Base-by-base conservation (phyloP, 2,329 filamentous ascomycete species). In the Simplicillium aogashimaense region DNA sequence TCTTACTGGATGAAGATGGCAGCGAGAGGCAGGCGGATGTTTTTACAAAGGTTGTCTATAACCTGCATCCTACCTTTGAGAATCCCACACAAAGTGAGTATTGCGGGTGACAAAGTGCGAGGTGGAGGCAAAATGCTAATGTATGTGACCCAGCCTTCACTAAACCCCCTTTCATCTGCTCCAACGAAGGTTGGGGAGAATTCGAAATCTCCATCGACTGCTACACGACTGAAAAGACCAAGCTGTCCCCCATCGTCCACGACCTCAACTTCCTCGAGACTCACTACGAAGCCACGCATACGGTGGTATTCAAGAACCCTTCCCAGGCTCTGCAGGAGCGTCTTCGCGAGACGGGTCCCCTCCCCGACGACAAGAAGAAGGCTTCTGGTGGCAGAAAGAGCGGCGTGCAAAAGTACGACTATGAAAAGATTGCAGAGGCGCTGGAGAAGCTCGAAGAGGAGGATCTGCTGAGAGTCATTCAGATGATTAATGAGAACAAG, bases 401-500 rank as follows among this genome's bases (percentile, higher is more conserved):
- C 72, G 85, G 84, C 62, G 78, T 80, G 58, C 76, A 83, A 50
- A 67, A 69, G 38, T 71, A 66, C 50, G 92, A 98, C 61, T 92
- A 95, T 70, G 92, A 98, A 69, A 97, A 95, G 72, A 78, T 98
- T 53, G 92, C 90, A 28, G 89, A 97, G 43, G 88, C 83, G 0
- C 70, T 98, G 43, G 81, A 90, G 59, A 88, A 86, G 68, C 78
- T 98, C 18, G 76, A 78, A 48, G 92, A 98, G 67, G 92, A 98
- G 50, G 90, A 97, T 55, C 69, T 98, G 33, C 71, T 98, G 45
- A 86, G 92, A 51, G 87, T 97, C 17, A 94, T 98, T 45, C 90
- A 97, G 67, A 83, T 98, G 77, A 90, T 98, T 46, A 92, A 97
- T 61, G 92, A 98, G 65, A 86, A 95, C 67, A 97, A 97, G 72